These are phyloP conservation scores for Suillus weaverae DNA, from an alignment of 768 basidiomycete species.

Conservation along the genomic window DNA sequence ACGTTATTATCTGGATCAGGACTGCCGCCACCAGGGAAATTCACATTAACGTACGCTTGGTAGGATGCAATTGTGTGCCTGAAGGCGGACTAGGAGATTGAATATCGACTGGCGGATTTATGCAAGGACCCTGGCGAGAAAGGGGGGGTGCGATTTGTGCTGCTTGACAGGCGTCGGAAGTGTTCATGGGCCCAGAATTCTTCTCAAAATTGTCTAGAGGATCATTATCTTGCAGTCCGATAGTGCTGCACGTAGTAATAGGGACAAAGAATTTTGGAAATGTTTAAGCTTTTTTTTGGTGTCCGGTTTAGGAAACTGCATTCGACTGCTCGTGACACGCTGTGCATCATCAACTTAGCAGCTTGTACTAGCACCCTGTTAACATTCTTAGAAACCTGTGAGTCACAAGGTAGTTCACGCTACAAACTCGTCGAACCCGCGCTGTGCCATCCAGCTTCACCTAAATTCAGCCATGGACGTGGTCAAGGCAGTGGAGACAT, in stretches of 20 bases:
- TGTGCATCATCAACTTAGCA: background rate
- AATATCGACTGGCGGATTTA: background rate
- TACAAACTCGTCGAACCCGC: background rate
- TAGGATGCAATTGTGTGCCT: background rate
- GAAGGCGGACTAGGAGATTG: background rate
- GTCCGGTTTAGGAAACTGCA: background rate
- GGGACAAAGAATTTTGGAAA: background rate
- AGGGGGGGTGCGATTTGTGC: background rate
- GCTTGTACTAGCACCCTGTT: background rate
- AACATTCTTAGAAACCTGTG: background rate
- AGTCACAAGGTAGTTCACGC: background rate
- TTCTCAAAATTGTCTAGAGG: background rate
- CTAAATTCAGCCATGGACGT: constrained; percentile 70
- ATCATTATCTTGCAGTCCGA: background rate
- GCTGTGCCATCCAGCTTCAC: background rate
- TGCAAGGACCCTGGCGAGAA: background rate
- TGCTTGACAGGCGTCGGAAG: background rate
- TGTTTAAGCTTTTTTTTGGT: background rate
- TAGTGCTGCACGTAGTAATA: background rate
- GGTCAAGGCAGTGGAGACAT: constrained; percentile 91
- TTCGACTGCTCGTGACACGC: background rate
- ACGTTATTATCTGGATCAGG: background rate
- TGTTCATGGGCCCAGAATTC: background rate
- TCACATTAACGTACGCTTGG: background rate
- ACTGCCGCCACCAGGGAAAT: background rate